Base-by-base conservation (phyloP, 148 eudicot species). In the Fagopyrum tataricum region DNA sequence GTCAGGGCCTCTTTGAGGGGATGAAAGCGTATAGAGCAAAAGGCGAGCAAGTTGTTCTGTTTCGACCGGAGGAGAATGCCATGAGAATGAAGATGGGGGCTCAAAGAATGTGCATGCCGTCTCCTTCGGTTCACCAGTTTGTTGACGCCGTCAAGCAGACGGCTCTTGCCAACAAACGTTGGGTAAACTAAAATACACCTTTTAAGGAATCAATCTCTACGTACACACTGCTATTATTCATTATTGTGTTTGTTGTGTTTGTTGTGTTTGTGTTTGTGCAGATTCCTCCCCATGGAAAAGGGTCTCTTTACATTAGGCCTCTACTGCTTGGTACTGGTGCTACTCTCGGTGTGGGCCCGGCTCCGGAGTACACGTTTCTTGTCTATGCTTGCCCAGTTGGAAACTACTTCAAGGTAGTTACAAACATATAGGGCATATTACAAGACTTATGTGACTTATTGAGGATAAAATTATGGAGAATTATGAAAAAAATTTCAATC, bases 1-100 rank as follows among this genome's bases (percentile, higher is more conserved):
- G n/a, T n/a, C n/a, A 90, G 98, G 98, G 98, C 71, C 75, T 93
- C 77, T 90, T 93, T 80, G 98, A 93, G 82, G 98, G 98, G 64
- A 71, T 93, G 53, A 93, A 93, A 82, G 98, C 98, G 26, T 89
- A 89, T 55, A 79, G 92, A 67, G 90, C 84, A 68, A 79, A 84
- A 68, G 90, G 89, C 64, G 94, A 88, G 31, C 86, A 82, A 55
- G 84, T 93, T 51, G 80, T 93, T 42, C 84, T 93, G 44, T 93
- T 93, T 78, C 96, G 96, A 58, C 98, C 98, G 4, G 85, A 84
- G 73, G 92, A 90, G 84, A 93, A 93, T 81, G 96, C 94, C 23
- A 13, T 77, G 67, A 83, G 98, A 26, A 72, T 93, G 84, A 86
- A 81, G 75, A 74, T 42, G 47, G 98, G 98, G 90, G 89, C n/a